Evolutionary conservation across 1,284 basidiomycete genomes (phyloP).

Genomic region (Apiotrichum porosum): DNA sequence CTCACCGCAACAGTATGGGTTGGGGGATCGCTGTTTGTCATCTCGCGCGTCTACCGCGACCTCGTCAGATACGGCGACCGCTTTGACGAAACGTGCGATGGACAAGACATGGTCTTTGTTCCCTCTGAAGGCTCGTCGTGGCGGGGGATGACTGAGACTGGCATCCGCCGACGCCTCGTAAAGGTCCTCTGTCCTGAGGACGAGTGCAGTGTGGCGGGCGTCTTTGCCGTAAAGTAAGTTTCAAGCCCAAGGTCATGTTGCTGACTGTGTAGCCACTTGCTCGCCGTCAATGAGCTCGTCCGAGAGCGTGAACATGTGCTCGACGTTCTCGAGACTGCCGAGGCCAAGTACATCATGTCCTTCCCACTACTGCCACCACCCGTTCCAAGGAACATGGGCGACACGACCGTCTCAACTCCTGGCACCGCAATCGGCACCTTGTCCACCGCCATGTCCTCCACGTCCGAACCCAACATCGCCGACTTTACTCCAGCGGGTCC

Average conservation of each 20-base stretch:
- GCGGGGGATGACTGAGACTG: slow-evolving; percentile 61
- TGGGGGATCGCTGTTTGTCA: slow-evolving; percentile 61
- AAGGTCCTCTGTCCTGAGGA: neutral
- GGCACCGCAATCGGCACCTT: no score
- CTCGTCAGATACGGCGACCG: slow-evolving; percentile 56
- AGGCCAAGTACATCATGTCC: slow-evolving; percentile 68
- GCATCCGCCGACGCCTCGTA: slow-evolving; percentile 11
- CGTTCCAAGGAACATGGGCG: neutral
- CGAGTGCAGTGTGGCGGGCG: slow-evolving; percentile 62
- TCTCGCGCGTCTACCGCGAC: slow-evolving; percentile 61
- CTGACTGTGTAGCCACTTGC: slow-evolving; percentile 57
- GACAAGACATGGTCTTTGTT: slow-evolving; percentile 62
- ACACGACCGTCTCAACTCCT: no score
- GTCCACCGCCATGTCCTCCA: neutral
- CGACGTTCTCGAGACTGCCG: slow-evolving; percentile 69
- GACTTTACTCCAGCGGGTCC: neutral
- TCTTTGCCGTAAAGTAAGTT: slow-evolving; percentile 68
- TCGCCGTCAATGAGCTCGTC: slow-evolving; percentile 60
- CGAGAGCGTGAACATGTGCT: slow-evolving; percentile 66
- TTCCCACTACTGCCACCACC: slow-evolving; percentile 50
- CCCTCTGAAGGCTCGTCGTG: slow-evolving; percentile 58
- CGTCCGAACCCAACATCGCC: neutral
- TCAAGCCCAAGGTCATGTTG: neutral
- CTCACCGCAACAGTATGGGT: slow-evolving; percentile 59
- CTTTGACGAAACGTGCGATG: slow-evolving; percentile 62